A percentile compares a stretch with the other conserved stretches of the same genome.
phyloP scores from a whole-genome alignment of 306 rosid genomes.

The Rosa rugosa region DNA sequence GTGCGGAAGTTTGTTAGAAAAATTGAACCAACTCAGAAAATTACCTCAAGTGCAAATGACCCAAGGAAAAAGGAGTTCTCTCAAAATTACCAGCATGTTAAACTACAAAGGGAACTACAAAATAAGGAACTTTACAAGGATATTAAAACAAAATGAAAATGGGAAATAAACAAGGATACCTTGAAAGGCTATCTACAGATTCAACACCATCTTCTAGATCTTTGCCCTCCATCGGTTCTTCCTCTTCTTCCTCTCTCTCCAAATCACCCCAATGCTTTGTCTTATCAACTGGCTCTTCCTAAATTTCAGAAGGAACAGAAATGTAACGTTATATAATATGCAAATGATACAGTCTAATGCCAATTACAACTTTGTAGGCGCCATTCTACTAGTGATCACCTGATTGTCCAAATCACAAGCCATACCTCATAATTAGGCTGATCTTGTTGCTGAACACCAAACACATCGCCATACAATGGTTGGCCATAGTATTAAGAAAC shows the following conservation, averaged over 20 bases:
- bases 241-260: slow-evolving; percentile 93
- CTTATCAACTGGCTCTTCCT: too few relatives aligned
- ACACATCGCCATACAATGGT: too few relatives aligned
- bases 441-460: too few relatives aligned
- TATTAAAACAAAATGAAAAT: slow-evolving; percentile 9
- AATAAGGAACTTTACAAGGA: background rate
- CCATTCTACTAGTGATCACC: too few relatives aligned
- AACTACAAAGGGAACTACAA: background rate
- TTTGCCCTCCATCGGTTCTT: slow-evolving; percentile 73
- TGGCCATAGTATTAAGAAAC: too few relatives aligned
- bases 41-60: background rate
- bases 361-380: too few relatives aligned
- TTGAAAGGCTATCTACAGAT: slow-evolving; percentile 91
- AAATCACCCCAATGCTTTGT: slow-evolving; percentile 96
- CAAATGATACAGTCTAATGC: too few relatives aligned
- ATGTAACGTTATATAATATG: too few relatives aligned
- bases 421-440: too few relatives aligned
- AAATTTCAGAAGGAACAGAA: too few relatives aligned
- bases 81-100: background rate
- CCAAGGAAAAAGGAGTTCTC: background rate
- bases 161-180: slow-evolving; percentile 38
- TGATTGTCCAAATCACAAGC: too few relatives aligned
- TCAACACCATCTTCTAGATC: slow-evolving; percentile 78
- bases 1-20: slow-evolving; percentile 4
- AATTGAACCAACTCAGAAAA: background rate